Percentiles rank a stretch among this genome's conserved stretches.
These are phyloP conservation scores for Rhodotorula sp. DNA, from an alignment of 1,284 basidiomycete species.

Conservation along the genomic window DNA sequence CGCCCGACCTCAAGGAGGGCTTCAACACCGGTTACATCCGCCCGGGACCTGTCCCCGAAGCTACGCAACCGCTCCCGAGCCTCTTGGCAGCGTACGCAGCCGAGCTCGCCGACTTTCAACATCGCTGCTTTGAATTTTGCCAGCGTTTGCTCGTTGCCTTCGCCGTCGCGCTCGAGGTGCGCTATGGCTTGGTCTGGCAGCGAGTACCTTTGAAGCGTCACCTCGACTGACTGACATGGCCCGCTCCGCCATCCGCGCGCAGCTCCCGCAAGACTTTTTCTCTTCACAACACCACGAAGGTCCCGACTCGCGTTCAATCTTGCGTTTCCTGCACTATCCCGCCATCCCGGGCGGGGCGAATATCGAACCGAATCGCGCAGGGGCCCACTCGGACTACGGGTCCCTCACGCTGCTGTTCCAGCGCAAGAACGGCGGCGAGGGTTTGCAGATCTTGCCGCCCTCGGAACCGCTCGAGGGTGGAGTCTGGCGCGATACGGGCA, in stretches of 20 bases:
- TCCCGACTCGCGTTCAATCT: constrained; percentile 23
- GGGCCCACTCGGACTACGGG: constrained; percentile 36
- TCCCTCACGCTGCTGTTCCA: constrained; percentile 33
- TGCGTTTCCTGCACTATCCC: constrained; percentile 39
- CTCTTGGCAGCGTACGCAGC: constrained; percentile 13
- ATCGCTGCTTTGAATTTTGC: constrained; percentile 34
- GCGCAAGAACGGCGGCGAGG: constrained; percentile 29
- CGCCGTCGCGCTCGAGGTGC: constrained; percentile 27
- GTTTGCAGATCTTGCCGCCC: constrained; percentile 32
- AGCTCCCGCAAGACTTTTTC: constrained; percentile 29
- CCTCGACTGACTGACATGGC: no score
- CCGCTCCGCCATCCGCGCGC: no score
- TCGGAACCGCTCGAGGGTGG: constrained; percentile 25
- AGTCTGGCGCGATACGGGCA: constrained; percentile 27
- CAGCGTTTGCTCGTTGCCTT: constrained; percentile 35
- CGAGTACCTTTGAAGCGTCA: accelerated
- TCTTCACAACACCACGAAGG: constrained; percentile 19
- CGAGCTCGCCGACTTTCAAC: constrained; percentile 24
- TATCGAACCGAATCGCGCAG: constrained; percentile 34
- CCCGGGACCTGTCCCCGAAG: constrained; percentile 1
- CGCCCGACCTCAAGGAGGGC: constrained; percentile 36
- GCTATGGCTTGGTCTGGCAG: neutral
- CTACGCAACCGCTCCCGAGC: constrained; percentile 27
- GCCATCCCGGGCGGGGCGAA: constrained; percentile 7
- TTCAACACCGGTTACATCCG: constrained; percentile 32